These are phyloP conservation scores for Arachnomyces sp. DNA, from an alignment of 2,329 filamentous ascomycete genomes.

Conservation along the genomic window DNA sequence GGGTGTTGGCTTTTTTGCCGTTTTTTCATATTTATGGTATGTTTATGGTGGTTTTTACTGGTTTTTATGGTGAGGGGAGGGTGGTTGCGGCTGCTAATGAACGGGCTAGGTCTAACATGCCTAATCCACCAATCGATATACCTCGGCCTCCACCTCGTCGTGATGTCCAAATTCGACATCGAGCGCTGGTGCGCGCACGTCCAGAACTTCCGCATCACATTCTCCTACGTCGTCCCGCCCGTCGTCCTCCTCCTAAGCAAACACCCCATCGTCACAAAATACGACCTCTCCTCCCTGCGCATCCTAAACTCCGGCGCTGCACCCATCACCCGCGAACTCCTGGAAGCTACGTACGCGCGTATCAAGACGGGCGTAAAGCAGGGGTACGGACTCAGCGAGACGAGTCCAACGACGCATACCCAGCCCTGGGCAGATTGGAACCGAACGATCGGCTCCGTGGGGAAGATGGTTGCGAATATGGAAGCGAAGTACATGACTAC, in stretches of 20 bases:
- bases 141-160: conserved; percentile 56
- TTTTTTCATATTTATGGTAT: conserved; percentile 87
- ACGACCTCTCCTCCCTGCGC: conserved; percentile 68
- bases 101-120: conserved; percentile 53
- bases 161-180: conserved; percentile 75
- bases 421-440: conserved; percentile 70
- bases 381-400: conserved; percentile 85
- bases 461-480: conserved; percentile 68
- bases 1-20: conserved; percentile 68
- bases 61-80: neutral
- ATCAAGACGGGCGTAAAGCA: conserved; percentile 79
- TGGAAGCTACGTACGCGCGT: conserved; percentile 64
- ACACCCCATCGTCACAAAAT: conserved; percentile 66
- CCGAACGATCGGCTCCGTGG: conserved; percentile 67
- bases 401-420: conserved; percentile 67
- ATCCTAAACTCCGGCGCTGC: conserved; percentile 86
- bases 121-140: conserved; percentile 62
- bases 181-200: conserved; percentile 69
- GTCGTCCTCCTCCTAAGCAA: conserved; percentile 75
- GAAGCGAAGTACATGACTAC: conserved; percentile 67
- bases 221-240: conserved; percentile 74
- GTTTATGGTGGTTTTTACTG: conserved; percentile 17
- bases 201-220: conserved; percentile 66
- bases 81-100: conserved; percentile 9
- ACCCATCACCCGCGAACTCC: conserved; percentile 71